Evolutionary conservation across 768 basidiomycete species (phyloP), one percentile per base, ranked within the genome.

Genomic region (Pisolithus albus): DNA sequence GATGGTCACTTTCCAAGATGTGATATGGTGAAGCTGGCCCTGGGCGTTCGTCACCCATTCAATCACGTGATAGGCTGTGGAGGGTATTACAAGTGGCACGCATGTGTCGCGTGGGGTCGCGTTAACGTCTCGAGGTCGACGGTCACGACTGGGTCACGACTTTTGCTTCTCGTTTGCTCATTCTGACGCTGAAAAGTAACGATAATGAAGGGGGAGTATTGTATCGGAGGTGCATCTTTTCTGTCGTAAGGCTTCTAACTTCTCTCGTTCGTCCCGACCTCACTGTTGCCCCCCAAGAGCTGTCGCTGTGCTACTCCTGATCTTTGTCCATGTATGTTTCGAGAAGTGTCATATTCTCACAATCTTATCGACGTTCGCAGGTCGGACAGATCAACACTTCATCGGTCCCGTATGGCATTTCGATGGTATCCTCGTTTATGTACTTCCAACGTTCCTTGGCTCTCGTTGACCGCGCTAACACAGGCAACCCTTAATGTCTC

Each of bases 341-440:
- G 9, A 50, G 46, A 52, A 37, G 40, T 60, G n/a, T n/a, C n/a
- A 58, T 55, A 56, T 51, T 47, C 50, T 60, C 56, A 13, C 44
- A 41, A 58, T 63, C 66, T 59, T 60, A 63, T 62, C 53, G 43
- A 52, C 38, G 15, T 46, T 44, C 45, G 45, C 55, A 91, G 88
- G 80, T 90, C 52, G 88, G 84, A 53, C 89, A 91, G 78, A 88
- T 84, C 62, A 90, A 82, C 64, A 85, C 84, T 47, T 82, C 86
- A 15, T 74, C 72, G 32, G 81, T 89, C 30, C 86, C 88, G 52
- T 79, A 80, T 52, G 77, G 75, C 51, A 81, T 91, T 49, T 77
- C 81, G 49, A 84, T 91, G 86, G 88, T 88, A 65, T 70, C 65
- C 56, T 26, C 47, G 47, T 58, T 39, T 21, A 40, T 50, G 42